A percentile compares a stretch with the other conserved stretches of the same genome.
phyloP scores from a whole-genome alignment of 2,329 filamentous ascomycete genomes.

The Colletotrichum plurivorum region DNA sequence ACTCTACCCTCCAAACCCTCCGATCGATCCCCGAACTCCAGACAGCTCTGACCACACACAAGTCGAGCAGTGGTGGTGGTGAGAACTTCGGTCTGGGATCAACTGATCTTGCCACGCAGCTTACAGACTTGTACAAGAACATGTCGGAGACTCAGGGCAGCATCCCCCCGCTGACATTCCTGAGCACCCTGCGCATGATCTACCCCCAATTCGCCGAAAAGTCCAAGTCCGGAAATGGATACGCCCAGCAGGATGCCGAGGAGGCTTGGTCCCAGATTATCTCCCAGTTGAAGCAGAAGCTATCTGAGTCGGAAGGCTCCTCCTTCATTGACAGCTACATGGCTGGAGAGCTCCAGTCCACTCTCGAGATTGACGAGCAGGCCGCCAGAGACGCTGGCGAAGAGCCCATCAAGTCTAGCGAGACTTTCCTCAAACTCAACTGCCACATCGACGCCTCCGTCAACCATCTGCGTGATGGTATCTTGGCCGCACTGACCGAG shows the following conservation, averaged over 20 bases:
- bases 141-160: conserved; percentile 92
- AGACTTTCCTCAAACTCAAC: conserved; percentile 91
- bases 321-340: conserved; percentile 95
- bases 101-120: conserved; percentile 58
- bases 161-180: conserved; percentile 86
- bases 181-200: conserved; percentile 81
- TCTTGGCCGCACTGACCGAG: conserved; percentile 85
- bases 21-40: conserved; percentile 93
- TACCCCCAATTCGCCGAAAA: conserved; percentile 96
- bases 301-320: conserved; percentile 67
- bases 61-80: conserved; percentile 66
- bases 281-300: conserved; percentile 82
- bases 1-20: conserved; percentile 95
- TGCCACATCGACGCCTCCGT: conserved; percentile 92
- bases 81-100: conserved; percentile 34
- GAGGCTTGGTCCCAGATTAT: conserved; percentile 98
- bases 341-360: conserved; percentile 83
- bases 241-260: conserved; percentile 98
- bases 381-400: conserved; percentile 83
- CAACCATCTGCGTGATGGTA: conserved; percentile 92
- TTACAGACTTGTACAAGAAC: conserved; percentile 87
- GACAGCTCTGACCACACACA: conserved; percentile 77
- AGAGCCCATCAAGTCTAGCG: conserved; percentile 75
- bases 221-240: conserved; percentile 85
- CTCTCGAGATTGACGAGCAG: conserved; percentile 87